phyloP scores from a whole-genome alignment of 2,329 filamentous ascomycete species.

The Hymenoscyphus fraxineus region DNA sequence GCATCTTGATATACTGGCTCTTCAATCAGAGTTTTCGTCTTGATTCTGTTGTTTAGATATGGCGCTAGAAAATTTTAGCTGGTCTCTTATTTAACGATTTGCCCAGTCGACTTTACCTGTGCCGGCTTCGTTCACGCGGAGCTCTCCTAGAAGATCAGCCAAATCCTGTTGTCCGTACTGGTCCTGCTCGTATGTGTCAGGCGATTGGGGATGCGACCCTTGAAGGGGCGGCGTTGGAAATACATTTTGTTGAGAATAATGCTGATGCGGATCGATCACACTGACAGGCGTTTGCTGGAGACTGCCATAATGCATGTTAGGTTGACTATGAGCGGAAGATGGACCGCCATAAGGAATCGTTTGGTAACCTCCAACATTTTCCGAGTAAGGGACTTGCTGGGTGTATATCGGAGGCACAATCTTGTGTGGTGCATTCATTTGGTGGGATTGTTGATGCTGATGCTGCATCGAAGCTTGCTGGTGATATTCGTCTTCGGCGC shows the following conservation, averaged over 20 bases:
- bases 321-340: slow-evolving; percentile 43
- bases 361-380: slow-evolving; percentile 39
- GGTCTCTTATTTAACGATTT: slow-evolving; percentile 2
- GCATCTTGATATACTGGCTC: slow-evolving; percentile 64
- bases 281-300: slow-evolving; percentile 45
- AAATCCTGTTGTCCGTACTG: slow-evolving; percentile 68
- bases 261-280: slow-evolving; percentile 48
- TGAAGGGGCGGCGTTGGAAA: slow-evolving; percentile 51
- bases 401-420: slow-evolving; percentile 43
- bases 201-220: slow-evolving; percentile 37
- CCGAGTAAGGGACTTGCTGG: slow-evolving; percentile 46
- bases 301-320: slow-evolving; percentile 51
- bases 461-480: slow-evolving; percentile 51
- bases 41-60: slow-evolving; percentile 67
- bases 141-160: slow-evolving; percentile 75
- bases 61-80: slow-evolving; percentile 54
- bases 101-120: slow-evolving; percentile 57
- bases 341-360: slow-evolving; percentile 37
- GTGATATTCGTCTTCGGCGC: slow-evolving; percentile 46
- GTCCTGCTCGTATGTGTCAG: slow-evolving; percentile 55
- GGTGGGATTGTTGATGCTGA: slow-evolving; percentile 32
- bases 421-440: slow-evolving; percentile 38
- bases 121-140: slow-evolving; percentile 83
- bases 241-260: slow-evolving; percentile 46
- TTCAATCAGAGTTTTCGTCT: slow-evolving; percentile 47